Conservation (phyloP, 2,329 filamentous ascomycete genomes). For the Colletotrichum simmondsii region DNA sequence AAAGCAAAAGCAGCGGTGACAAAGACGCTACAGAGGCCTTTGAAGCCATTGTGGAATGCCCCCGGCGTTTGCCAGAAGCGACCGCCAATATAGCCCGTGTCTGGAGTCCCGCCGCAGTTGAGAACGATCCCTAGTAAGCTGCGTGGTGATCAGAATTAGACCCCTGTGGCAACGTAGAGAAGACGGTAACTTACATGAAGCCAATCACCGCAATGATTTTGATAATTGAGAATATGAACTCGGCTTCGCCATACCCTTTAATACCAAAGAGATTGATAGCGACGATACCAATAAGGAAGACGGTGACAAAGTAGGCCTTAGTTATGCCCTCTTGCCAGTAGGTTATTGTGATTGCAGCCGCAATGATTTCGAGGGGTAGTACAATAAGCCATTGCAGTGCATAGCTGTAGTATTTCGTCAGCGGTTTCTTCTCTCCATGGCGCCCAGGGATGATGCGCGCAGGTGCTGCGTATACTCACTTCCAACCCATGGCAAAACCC, state of each 20-base stretch:
- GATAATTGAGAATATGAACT: constrained; percentile 87
- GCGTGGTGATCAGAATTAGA: constrained; percentile 35
- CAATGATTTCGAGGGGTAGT: constrained; percentile 86
- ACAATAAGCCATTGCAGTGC: constrained; percentile 89
- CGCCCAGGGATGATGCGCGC: background rate
- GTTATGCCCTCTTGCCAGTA: constrained; percentile 78
- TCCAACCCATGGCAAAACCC: constrained; percentile 97
- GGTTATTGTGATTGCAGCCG: constrained; percentile 83
- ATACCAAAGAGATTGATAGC: constrained; percentile 89
- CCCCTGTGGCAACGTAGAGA: background rate
- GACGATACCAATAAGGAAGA: constrained; percentile 83
- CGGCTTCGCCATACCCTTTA: constrained; percentile 88
- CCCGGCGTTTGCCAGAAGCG: constrained; percentile 82
- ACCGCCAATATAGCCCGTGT: constrained; percentile 82
- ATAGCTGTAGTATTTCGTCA: constrained; percentile 64
- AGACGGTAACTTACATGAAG: constrained; percentile 74
- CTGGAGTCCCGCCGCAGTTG: constrained; percentile 82
- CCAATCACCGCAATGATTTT: constrained; percentile 89
- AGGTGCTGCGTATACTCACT: constrained; percentile 60
- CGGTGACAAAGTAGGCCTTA: constrained; percentile 81
- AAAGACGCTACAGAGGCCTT: constrained; percentile 82
- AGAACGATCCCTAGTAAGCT: constrained; percentile 88
- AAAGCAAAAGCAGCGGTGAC: constrained; percentile 83
- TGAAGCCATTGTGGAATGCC: constrained; percentile 87
- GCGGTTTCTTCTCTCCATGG: background rate